Evolutionary conservation across 2,329 filamentous ascomycete genomes (phyloP), one percentile per base, ranked within the genome.

Genomic region (Penicillium rolfsii): DNA sequence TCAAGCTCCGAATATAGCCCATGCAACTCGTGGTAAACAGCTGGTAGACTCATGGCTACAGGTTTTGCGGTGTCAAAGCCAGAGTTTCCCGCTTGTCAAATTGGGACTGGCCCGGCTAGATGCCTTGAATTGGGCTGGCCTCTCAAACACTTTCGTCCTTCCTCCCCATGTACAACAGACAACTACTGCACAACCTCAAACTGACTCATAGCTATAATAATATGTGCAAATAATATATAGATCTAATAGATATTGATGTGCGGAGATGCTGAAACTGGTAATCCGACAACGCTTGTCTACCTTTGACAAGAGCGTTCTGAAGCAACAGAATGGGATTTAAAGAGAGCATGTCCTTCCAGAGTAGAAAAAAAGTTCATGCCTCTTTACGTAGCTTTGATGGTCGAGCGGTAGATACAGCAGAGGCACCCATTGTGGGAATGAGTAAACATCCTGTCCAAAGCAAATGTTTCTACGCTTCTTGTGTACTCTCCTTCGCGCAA

Each of bases 21-120:
- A 71, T 52, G 72, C 70, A 3, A 35, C 59, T 2, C 68, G 67
- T 35, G 70, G 66, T 6, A 74, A 71, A 46, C 63, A 68, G 14
- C 59, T 74, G 11, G 68, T 73, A 5, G 69, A 74, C 9, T 68
- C 65, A 4, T 75, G 73, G 73, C 58, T 70, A 40, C 70, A 67
- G 9, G 67, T 70, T 1, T 56, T 75, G 9, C 67, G 70, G 8
- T 71, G 66, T 24, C 73, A 75, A 54, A 72, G 68, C 16, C 65
- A 61, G 24, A 72, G 72, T 40, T 73, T 71, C 41, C 62, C 69
- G 5, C 68, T 71, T 38, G 70, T 75, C 46, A 73, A 72, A 45
- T 59, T 75, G 12, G 73, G 73, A 1, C 55, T 75, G 19, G 65
- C 70, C 3, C 60, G 73, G 5, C 57, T 75, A n/a, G 71, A 75